Evolutionary conservation across 345 rosid species (phyloP).

Genomic region (Rhodomyrtus tomentosa): DNA sequence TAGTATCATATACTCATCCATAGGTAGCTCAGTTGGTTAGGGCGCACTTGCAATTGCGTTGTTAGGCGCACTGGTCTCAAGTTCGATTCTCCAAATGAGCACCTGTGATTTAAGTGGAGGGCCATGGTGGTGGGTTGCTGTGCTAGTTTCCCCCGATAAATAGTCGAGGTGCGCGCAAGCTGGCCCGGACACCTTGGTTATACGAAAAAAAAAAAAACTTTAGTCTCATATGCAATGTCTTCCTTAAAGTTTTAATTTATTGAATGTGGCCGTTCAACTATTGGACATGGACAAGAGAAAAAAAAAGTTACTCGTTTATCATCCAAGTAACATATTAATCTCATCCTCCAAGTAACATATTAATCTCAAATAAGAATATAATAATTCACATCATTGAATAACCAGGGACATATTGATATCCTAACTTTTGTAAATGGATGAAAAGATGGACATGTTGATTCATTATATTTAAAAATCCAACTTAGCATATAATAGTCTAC

Average conservation of each 20-base stretch:
- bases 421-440: neutral
- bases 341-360: neutral
- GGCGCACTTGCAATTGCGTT: too few species aligned
- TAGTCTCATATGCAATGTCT: fast-evolving
- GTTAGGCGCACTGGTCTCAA: too few species aligned
- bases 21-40: too few species aligned
- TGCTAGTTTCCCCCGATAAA: too few species aligned
- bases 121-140: too few species aligned
- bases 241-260: neutral
- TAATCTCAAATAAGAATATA: neutral
- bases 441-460: neutral
- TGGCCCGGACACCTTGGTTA: too few species aligned
- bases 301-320: neutral
- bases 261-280: neutral
- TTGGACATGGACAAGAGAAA: neutral
- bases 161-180: too few species aligned
- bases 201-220: too few species aligned
- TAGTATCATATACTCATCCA: fast-evolving
- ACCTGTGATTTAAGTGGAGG: too few species aligned
- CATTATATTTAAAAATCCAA: neutral
- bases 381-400: neutral
- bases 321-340: neutral
- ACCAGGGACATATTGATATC: neutral
- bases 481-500: neutral
- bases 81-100: too few species aligned